Conservation (phyloP, 2,329 filamentous ascomycete species). For the Hypoxylon sp. region DNA sequence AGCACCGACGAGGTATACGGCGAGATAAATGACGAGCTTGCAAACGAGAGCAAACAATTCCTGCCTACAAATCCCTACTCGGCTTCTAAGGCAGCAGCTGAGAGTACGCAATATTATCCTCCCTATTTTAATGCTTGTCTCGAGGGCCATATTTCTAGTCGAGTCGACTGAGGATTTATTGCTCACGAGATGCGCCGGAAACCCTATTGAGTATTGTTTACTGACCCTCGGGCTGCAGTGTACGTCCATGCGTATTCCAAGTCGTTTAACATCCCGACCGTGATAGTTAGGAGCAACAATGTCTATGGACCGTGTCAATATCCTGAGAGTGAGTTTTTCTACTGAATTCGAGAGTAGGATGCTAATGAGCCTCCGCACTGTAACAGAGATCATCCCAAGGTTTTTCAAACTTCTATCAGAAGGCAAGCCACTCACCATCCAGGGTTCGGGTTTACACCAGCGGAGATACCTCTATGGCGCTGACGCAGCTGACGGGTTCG, state of each 20-base stretch:
- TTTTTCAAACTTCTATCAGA: background rate
- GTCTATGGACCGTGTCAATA: background rate
- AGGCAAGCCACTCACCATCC: background rate
- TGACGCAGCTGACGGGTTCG: background rate
- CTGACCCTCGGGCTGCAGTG: background rate
- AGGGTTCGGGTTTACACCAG: background rate
- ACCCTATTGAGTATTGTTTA: background rate
- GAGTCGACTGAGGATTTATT: background rate
- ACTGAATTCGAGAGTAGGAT: background rate
- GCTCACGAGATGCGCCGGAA: background rate
- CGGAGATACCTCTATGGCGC: background rate
- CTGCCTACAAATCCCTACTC: background rate
- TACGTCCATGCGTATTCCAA: background rate
- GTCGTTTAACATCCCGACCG: slow-evolving; percentile 2
- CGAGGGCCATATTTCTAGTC: background rate
- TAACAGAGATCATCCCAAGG: background rate
- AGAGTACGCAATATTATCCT: background rate
- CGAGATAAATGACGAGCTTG: slow-evolving; percentile 1
- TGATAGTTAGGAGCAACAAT: slow-evolving; percentile 1
- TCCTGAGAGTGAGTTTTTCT: background rate
- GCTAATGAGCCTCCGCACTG: background rate
- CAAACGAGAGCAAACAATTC: slow-evolving; percentile 1
- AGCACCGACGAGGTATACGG: slow-evolving; percentile 1
- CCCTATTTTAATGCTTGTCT: background rate
- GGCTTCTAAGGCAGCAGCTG: background rate